phyloP scores from a whole-genome alignment of 2,329 filamentous ascomycete species.

The Berkeleyomyces rouxiae region DNA sequence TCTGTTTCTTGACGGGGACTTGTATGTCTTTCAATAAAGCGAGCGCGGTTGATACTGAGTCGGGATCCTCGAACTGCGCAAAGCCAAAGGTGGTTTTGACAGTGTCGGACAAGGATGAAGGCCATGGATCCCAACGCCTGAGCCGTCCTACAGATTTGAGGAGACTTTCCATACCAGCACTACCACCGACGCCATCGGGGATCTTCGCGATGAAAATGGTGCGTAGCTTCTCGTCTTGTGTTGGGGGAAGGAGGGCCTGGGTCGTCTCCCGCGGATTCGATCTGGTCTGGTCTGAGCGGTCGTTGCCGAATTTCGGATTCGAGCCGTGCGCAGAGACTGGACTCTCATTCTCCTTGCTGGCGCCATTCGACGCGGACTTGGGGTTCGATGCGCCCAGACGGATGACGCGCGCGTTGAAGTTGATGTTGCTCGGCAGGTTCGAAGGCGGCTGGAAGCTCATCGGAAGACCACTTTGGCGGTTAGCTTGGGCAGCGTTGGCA shows the following conservation, averaged over 20 bases:
- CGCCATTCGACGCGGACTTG: constrained; percentile 35
- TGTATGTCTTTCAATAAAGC: constrained; percentile 70
- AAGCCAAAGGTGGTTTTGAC: constrained; percentile 85
- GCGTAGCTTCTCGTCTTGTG: constrained; percentile 74
- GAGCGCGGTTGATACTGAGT: constrained; percentile 70
- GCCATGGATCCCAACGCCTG: constrained; percentile 68
- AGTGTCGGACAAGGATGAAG: constrained; percentile 42
- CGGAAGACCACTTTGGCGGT: constrained; percentile 65
- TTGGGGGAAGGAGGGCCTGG: constrained; percentile 63
- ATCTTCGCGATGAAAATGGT: constrained; percentile 85
- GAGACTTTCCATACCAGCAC: constrained; percentile 64
- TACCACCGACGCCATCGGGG: constrained; percentile 55
- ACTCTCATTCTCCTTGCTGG: constrained; percentile 30
- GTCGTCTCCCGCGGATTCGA: constrained; percentile 50
- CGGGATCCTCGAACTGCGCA: constrained; percentile 82
- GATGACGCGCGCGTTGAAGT: constrained; percentile 94
- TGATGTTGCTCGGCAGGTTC: constrained; percentile 82
- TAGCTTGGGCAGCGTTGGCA: constrained; percentile 55
- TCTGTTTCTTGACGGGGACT: constrained; percentile 64
- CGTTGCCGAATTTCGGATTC: constrained; percentile 33
- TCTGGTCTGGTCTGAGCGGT: constrained; percentile 43
- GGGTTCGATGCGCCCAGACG: constrained; percentile 64
- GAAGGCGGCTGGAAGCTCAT: constrained; percentile 73
- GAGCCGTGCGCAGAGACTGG: constrained; percentile 15
- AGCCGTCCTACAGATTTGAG: constrained; percentile 62